Evolutionary conservation across 345 rosid species (phyloP).

Genomic region (Conringia planisiliqua): DNA sequence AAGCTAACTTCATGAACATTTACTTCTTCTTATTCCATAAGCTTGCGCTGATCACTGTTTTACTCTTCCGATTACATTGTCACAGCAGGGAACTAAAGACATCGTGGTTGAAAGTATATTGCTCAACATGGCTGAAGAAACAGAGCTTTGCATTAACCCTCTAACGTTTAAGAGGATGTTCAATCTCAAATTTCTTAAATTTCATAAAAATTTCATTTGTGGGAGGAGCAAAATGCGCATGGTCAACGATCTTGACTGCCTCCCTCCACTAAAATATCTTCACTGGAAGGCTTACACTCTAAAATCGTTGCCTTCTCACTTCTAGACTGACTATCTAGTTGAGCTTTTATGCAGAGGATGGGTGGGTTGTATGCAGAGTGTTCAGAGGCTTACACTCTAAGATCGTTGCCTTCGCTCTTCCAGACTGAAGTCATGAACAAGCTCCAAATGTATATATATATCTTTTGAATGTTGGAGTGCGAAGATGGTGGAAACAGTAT

Average conservation of each 20-base stretch:
- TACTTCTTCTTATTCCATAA: not conserved
- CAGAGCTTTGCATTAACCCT: not conserved
- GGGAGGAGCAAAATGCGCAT: slow-evolving; percentile 2
- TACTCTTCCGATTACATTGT: not conserved
- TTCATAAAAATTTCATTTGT: not conserved
- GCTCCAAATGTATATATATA: too few relatives aligned
- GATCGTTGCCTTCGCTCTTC: too few relatives aligned
- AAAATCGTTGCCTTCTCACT: slow-evolving; percentile 9
- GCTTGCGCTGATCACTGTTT: not conserved
- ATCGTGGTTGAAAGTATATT: slow-evolving; percentile 7
- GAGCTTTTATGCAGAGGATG: slow-evolving; percentile 46
- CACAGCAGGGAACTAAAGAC: not conserved
- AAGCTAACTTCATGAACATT: not conserved
- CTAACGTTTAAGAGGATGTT: slow-evolving; percentile 1
- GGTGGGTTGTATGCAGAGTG: slow-evolving; percentile 93
- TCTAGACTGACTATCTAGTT: slow-evolving; percentile 14
- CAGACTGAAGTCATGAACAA: too few relatives aligned
- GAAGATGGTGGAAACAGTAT: not conserved
- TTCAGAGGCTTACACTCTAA: slow-evolving; percentile 53
- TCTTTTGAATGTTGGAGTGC: not conserved
- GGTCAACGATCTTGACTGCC: not conserved
- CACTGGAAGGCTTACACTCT: slow-evolving; percentile 19
- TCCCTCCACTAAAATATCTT: slow-evolving; percentile 22
- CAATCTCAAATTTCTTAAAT: slow-evolving; percentile 17
- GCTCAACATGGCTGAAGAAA: slow-evolving; percentile 21